phyloP scores from a whole-genome alignment of 2,329 filamentous ascomycete genomes.

The Reticulascus tulasneorum region DNA sequence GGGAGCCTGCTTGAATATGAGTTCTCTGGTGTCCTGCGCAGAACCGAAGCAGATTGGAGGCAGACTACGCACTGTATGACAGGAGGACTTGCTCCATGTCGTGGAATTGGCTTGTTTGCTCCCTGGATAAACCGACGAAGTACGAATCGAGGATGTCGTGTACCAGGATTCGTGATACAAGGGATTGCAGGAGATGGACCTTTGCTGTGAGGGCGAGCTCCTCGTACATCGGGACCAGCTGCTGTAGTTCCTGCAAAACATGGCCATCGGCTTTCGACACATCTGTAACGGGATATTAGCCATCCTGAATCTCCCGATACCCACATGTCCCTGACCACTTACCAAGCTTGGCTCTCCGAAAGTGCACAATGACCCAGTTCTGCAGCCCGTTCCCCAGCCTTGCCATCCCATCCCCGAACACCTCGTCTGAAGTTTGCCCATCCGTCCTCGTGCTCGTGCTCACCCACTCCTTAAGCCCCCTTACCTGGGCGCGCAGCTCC shows the following conservation, averaged over 20 bases:
- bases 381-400: constrained; percentile 64
- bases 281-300: constrained; percentile 29
- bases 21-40: neutral
- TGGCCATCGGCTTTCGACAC: constrained; percentile 36
- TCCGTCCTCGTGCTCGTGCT: constrained; percentile 61
- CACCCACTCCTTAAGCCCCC: constrained; percentile 68
- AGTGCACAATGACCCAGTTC: constrained; percentile 71
- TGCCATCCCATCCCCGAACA: constrained; percentile 58
- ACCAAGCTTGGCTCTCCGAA: constrained; percentile 58
- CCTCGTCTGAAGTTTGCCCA: constrained; percentile 61
- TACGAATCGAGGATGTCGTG: constrained; percentile 59
- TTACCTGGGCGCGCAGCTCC: constrained; percentile 54
- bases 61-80: constrained; percentile 17
- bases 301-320: neutral
- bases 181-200: constrained; percentile 59
- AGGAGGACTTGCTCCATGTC: constrained; percentile 43
- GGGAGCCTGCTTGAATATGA: constrained; percentile 31
- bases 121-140: constrained; percentile 57
- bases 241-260: constrained; percentile 37
- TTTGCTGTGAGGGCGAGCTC: constrained; percentile 51
- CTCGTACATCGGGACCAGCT: constrained; percentile 56
- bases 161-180: constrained; percentile 56
- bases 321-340: constrained; percentile 16
- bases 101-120: constrained; percentile 48
- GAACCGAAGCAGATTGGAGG: neutral